Evolutionary conservation across 805 yeast species (phyloP), one percentile per base, ranked within the genome.

Genomic region (Zygotorulaspora danielsina): DNA sequence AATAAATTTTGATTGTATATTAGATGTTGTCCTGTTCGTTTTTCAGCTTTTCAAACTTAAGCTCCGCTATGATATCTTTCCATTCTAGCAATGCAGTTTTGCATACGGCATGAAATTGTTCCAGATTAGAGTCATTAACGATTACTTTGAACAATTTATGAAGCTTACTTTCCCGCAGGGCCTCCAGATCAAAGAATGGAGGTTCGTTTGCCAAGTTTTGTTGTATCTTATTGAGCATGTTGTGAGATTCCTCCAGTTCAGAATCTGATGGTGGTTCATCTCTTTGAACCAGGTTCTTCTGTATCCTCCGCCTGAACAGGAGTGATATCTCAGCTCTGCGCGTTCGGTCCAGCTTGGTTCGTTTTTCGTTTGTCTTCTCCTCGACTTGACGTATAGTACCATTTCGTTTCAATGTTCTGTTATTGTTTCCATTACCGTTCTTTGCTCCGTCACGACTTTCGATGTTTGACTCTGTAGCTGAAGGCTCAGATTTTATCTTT

Each of bases 101-200:
- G 34, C 63, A 59, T 25, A 49, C 38, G 8, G 48, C 50, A 42
- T 61, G 65, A 41, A 59, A 61, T 21, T 57, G 57, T 15, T 41
- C 49, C 17, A 61, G 41, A 16, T 55, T 41, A 9, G 52, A 40
- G 33, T 52, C 50, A 34, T 51, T 51, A 9, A 51, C 42, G 7
- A 61, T 59, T 4, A 55, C 61, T 46, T 53, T 58, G 20, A 61
- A 43, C 25, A 61, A 39, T 39, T 61, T 61, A 34, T 59, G 61
- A 30, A 61, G 30, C 44, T 61, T 61, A 38, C 58, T 54, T 34
- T 46, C 49, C 30, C 55, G 42, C 13, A 61, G 43, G 6, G 63
- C 53, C 7, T 53, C 51, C 3, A 56, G n/a, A 38, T 59, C 64
- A 35, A 61, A 61, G 35, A 59, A 58, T 10, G 54, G 51, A 5